phyloP scores from a whole-genome alignment of 345 rosid genomes.

The Syzygium jambos region DNA sequence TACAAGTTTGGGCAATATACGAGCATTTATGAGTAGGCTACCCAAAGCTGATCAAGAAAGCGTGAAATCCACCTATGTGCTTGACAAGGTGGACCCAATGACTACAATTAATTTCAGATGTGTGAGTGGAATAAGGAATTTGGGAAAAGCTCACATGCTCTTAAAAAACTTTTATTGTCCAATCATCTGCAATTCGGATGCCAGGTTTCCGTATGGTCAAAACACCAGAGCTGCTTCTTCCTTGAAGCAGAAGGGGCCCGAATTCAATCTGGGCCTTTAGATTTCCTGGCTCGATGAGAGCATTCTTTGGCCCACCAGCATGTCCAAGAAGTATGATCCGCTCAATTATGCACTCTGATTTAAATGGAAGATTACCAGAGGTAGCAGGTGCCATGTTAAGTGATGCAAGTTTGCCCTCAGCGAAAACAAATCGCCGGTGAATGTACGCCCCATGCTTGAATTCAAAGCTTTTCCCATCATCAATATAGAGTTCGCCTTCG shows the following conservation, averaged over 20 bases:
- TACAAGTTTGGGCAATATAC: background rate
- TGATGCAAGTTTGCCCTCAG: slow-evolving; percentile 62
- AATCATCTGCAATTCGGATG: slow-evolving; percentile 64
- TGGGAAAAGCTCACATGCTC: background rate
- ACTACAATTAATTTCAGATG: background rate
- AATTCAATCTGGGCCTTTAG: slow-evolving; percentile 47
- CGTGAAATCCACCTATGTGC: background rate
- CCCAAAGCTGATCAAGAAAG: background rate
- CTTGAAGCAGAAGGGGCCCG: slow-evolving; percentile 52
- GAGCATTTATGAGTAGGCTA: background rate
- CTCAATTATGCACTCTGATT: slow-evolving; percentile 54
- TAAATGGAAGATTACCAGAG: slow-evolving; percentile 28
- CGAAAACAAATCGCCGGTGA: slow-evolving; percentile 73
- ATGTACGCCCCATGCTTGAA: slow-evolving; percentile 61
- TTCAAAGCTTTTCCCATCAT: slow-evolving; percentile 82
- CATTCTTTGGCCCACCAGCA: slow-evolving; percentile 34
- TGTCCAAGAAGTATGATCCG: slow-evolving; percentile 76
- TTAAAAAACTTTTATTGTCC: slow-evolving; percentile 71
- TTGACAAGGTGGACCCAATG: background rate
- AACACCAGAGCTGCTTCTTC: slow-evolving; percentile 29
- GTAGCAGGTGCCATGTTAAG: slow-evolving; percentile 25
- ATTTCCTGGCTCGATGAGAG: slow-evolving; percentile 62
- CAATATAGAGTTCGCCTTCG: slow-evolving; percentile 87
- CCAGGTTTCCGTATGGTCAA: slow-evolving; percentile 79
- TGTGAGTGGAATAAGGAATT: background rate